phyloP scores from a whole-genome alignment of 2,329 filamentous ascomycete species.

The Dothidotthia symphoricarpi region DNA sequence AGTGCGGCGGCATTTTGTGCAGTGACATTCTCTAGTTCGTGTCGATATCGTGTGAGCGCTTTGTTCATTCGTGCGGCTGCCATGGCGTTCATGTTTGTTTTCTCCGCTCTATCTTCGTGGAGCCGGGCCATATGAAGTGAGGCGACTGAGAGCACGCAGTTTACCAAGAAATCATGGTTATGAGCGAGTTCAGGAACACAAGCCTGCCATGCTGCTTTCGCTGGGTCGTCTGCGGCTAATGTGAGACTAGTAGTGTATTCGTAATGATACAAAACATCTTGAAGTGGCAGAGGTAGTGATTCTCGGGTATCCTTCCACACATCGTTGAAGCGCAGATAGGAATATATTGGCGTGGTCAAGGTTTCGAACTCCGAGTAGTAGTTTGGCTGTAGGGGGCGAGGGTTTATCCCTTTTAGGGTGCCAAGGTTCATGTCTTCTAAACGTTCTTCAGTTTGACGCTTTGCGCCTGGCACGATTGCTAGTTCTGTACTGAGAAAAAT shows the following conservation, averaged over 20 bases:
- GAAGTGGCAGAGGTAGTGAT: slow-evolving; percentile 21
- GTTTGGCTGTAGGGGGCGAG: not conserved
- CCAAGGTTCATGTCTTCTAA: slow-evolving; percentile 3
- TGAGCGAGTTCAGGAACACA: slow-evolving; percentile 42
- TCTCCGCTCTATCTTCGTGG: slow-evolving; percentile 25
- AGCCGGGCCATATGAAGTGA: slow-evolving; percentile 48
- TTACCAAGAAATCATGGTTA: slow-evolving; percentile 46
- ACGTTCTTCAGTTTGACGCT: slow-evolving; percentile 6
- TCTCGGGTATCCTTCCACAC: slow-evolving; percentile 30
- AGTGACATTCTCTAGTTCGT: slow-evolving; percentile 37
- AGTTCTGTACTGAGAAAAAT: slow-evolving; percentile 7
- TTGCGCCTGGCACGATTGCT: slow-evolving; percentile 8
- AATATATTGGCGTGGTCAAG: slow-evolving; percentile 15
- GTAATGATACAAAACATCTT: slow-evolving; percentile 36
- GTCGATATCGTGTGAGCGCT: slow-evolving; percentile 29
- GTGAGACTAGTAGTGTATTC: slow-evolving; percentile 35
- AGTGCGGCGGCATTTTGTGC: slow-evolving; percentile 46
- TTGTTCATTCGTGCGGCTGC: slow-evolving; percentile 39
- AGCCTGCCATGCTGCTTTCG: slow-evolving; percentile 34
- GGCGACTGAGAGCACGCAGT: slow-evolving; percentile 48
- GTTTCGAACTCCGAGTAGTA: slow-evolving; percentile 8
- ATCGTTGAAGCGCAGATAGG: slow-evolving; percentile 26
- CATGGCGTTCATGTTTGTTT: slow-evolving; percentile 25
- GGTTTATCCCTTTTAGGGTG: not conserved
- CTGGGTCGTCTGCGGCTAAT: slow-evolving; percentile 28